Evolutionary conservation across 495 filamentous ascomycete species (phyloP).

Genomic region (Podospora sp.): DNA sequence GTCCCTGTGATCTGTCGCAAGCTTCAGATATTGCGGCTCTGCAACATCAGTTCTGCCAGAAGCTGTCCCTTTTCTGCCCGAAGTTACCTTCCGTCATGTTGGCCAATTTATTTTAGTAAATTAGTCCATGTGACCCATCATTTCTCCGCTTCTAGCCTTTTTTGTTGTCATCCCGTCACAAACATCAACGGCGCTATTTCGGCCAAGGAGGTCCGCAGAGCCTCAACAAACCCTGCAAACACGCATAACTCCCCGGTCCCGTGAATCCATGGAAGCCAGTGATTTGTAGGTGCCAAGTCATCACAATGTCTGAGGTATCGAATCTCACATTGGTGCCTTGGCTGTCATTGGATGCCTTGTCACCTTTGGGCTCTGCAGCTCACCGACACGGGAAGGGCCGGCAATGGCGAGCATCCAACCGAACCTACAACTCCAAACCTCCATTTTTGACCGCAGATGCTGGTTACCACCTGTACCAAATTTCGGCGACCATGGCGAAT

Average conservation of each 20-base stretch:
- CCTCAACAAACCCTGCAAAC: background rate
- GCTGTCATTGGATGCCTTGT: background rate
- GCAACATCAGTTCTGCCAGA: background rate
- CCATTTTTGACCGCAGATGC: background rate
- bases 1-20: too few relatives aligned
- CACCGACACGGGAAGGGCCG: background rate
- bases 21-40: background rate
- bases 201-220: background rate
- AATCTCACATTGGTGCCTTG: too few relatives aligned
- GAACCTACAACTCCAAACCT: background rate
- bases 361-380: background rate
- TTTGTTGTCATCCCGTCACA: background rate
- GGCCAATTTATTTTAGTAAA: slow-evolving; percentile 5
- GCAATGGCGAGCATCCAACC: background rate
- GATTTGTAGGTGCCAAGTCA: background rate
- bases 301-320: background rate
- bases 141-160: slow-evolving; percentile 2
- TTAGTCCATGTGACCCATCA: background rate
- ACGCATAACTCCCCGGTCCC: background rate
- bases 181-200: background rate
- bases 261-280: background rate
- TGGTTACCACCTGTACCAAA: background rate
- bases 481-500: background rate
- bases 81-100: background rate
- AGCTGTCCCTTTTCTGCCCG: background rate